These are phyloP conservation scores for Ophiocordyceps camponoti-rufipedis DNA, from an alignment of 2,329 filamentous ascomycete genomes.

Conservation along the genomic window DNA sequence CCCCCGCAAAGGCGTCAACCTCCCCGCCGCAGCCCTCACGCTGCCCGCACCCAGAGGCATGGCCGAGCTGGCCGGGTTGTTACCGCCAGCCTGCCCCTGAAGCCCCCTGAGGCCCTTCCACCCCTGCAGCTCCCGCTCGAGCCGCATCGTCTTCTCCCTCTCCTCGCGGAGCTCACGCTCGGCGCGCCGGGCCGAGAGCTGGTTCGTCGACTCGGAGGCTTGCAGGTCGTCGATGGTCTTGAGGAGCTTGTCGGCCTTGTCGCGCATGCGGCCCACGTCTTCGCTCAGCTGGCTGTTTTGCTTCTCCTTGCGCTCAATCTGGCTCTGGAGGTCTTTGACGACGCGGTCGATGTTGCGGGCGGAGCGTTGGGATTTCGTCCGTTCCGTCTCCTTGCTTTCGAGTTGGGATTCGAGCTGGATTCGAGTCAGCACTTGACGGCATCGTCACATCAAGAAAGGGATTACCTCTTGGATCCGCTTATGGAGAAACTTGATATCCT, in stretches of 20 bases:
- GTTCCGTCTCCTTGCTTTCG: conserved; percentile 63
- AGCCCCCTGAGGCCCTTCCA: conserved; percentile 52
- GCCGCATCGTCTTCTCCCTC: conserved; percentile 56
- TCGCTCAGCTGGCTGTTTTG: conserved; percentile 64
- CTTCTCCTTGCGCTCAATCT: conserved; percentile 88
- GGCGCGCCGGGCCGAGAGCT: conserved; percentile 66
- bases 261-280: conserved; percentile 68
- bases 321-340: conserved; percentile 80
- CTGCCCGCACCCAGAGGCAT: no score
- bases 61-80: no score
- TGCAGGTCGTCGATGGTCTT: conserved; percentile 89
- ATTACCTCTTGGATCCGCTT: conserved; percentile 87
- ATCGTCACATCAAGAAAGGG: no score
- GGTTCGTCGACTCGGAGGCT: conserved; percentile 62
- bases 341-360: conserved; percentile 85
- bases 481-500: conserved; percentile 88
- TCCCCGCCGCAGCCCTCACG: no score
- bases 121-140: conserved; percentile 79
- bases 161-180: conserved; percentile 85
- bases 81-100: no score
- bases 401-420: conserved; percentile 85
- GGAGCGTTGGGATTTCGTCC: conserved; percentile 66
- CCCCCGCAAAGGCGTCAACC: not conserved
- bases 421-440: no score
- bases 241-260: conserved; percentile 80